These are phyloP conservation scores for Salicornia ramosissima DNA, from an alignment of 148 eudicot species.

Conservation along the genomic window DNA sequence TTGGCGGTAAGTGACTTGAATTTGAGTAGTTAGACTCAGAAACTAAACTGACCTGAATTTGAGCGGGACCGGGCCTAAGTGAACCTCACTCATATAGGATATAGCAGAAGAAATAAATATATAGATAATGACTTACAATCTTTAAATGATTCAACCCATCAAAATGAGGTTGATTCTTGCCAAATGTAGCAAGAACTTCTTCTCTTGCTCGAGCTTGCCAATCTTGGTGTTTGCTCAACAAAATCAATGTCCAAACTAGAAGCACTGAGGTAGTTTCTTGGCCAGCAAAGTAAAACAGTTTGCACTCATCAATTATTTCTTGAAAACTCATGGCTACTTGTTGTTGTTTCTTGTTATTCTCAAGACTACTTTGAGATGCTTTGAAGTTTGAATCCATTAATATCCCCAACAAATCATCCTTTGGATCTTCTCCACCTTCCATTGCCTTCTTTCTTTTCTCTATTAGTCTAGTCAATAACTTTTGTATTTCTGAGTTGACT, in stretches of 20 bases:
- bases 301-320: slow-evolving; percentile 37
- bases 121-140: slow-evolving; percentile 30
- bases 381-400: slow-evolving; percentile 29
- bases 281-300: slow-evolving; percentile 42
- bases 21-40: no score
- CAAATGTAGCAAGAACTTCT: slow-evolving; percentile 31
- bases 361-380: slow-evolving; percentile 11
- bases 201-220: slow-evolving; percentile 37
- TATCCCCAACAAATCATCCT: slow-evolving; percentile 32
- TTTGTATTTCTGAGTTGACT: slow-evolving; percentile 12
- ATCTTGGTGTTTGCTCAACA: slow-evolving; percentile 33
- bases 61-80: no score
- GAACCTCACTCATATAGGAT: no score
- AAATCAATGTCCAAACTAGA: slow-evolving; percentile 37
- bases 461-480: slow-evolving; percentile 17
- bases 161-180: slow-evolving; percentile 29
- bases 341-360: slow-evolving; percentile 12
- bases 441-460: slow-evolving; percentile 31
- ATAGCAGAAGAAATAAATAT: no score
- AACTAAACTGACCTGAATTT: no score
- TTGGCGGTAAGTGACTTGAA: no score
- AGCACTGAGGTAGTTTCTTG: slow-evolving; percentile 36
- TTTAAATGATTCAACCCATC: slow-evolving; percentile 34
- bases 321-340: slow-evolving; percentile 25
- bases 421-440: slow-evolving; percentile 26